Percentiles rank a stretch among this genome's conserved stretches.
Conservation (phyloP, 2,329 filamentous ascomycete species). For the Nannizzia gypsea region DNA sequence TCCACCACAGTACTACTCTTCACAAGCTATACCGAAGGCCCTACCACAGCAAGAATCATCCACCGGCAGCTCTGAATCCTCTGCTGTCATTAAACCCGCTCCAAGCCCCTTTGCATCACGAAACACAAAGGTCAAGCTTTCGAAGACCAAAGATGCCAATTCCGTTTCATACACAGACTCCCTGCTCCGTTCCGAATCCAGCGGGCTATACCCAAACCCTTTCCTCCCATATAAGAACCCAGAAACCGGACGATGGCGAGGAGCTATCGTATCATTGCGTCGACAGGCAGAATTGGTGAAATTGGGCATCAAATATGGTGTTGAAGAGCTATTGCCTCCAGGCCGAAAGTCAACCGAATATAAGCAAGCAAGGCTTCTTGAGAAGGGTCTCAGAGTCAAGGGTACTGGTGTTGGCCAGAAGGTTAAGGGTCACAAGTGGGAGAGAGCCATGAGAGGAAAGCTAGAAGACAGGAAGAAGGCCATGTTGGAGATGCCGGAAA, state of each 20-base stretch:
- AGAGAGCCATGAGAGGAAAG: slow-evolving; percentile 69
- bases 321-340: slow-evolving; percentile 68
- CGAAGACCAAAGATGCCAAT: slow-evolving; percentile 24
- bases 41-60: slow-evolving; percentile 29
- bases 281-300: slow-evolving; percentile 76
- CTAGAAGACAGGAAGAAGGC: slow-evolving; percentile 82
- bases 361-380: slow-evolving; percentile 55
- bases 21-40: slow-evolving; percentile 19
- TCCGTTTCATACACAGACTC: slow-evolving; percentile 23
- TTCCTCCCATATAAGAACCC: slow-evolving; percentile 72
- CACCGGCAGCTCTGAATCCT: slow-evolving; percentile 32
- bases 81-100: slow-evolving; percentile 11
- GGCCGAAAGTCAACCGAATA: slow-evolving; percentile 63
- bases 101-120: slow-evolving; percentile 32
- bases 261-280: slow-evolving; percentile 70
- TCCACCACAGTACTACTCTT: slow-evolving; percentile 52
- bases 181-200: slow-evolving; percentile 33
- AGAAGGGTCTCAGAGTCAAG: slow-evolving; percentile 73
- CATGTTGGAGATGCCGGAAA: slow-evolving; percentile 86
- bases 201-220: slow-evolving; percentile 50
- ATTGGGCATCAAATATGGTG: slow-evolving; percentile 63
- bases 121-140: slow-evolving; percentile 29
- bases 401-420: slow-evolving; percentile 84
- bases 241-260: slow-evolving; percentile 67
- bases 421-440: slow-evolving; percentile 92